These are phyloP conservation scores for Kwoniella dejecticola DNA, from an alignment of 768 basidiomycete genomes.

Conservation along the genomic window DNA sequence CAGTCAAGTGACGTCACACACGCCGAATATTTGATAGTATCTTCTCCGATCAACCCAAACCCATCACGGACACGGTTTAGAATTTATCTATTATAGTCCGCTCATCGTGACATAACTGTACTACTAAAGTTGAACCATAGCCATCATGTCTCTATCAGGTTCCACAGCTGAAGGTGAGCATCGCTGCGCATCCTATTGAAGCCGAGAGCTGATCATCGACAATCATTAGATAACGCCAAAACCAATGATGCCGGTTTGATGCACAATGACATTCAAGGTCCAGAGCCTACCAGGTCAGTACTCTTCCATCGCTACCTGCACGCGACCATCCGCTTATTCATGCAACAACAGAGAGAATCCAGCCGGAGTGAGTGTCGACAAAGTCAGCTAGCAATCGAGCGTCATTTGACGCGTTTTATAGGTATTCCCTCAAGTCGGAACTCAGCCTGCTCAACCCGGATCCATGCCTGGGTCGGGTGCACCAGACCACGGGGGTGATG, in stretches of 20 bases:
- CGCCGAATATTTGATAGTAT: too few species aligned
- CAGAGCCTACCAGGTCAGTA: constrained; percentile 43
- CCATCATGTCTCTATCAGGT: constrained; percentile 47
- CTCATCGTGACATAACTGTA: too few species aligned
- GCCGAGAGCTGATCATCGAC: neutral
- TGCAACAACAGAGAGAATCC: constrained; percentile 48
- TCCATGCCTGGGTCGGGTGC: constrained; percentile 49
- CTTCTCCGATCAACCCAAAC: too few species aligned
- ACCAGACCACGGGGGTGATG: constrained; percentile 44
- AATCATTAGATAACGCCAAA: constrained; percentile 35
- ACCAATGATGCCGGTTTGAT: constrained; percentile 43
- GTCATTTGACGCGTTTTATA: neutral
- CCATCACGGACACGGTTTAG: neutral
- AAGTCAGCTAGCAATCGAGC: neutral
- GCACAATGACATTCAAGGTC: constrained; percentile 41
- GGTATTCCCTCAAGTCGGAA: constrained; percentile 42
- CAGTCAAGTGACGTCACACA: too few species aligned
- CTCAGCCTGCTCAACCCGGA: constrained; percentile 34
- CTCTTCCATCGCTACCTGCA: too few species aligned
- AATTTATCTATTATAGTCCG: too few species aligned
- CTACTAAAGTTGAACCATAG: too few species aligned
- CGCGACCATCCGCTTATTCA: too few species aligned
- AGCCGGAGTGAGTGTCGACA: constrained; percentile 45
- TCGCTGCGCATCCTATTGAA: neutral
- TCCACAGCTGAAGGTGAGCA: constrained; percentile 37